phyloP scores from a whole-genome alignment of 441 rosid genomes.

The Rhodomyrtus psidioides region DNA sequence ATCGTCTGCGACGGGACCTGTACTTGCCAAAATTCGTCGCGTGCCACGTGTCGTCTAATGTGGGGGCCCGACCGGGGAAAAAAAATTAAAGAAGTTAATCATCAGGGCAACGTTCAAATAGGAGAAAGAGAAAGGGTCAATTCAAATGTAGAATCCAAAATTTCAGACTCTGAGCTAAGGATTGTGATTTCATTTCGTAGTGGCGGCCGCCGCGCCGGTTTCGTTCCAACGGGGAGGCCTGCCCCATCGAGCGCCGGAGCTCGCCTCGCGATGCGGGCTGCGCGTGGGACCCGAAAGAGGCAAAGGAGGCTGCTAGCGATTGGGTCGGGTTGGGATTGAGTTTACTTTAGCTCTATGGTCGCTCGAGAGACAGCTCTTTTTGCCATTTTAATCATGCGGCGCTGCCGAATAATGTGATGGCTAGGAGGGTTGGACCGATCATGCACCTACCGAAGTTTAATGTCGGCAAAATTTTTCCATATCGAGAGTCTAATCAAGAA shows the following conservation, averaged over 20 bases:
- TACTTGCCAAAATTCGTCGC: not conserved
- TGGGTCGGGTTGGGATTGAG: not conserved
- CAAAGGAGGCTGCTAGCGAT: not conserved
- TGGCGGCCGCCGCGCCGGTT: too few species aligned
- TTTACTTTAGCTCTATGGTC: not conserved
- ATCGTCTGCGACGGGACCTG: not conserved
- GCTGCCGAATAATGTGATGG: not conserved
- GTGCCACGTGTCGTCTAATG: not conserved
- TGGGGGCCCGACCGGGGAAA: not conserved
- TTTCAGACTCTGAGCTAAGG: not conserved
- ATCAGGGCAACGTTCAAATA: not conserved
- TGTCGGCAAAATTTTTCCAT: too few species aligned
- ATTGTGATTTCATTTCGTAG: not conserved
- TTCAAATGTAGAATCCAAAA: not conserved
- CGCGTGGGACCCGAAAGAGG: too few species aligned
- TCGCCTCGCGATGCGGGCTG: not conserved
- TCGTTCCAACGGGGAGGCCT: not conserved
- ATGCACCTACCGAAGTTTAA: too few species aligned
- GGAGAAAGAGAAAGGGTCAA: not conserved
- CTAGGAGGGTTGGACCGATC: too few species aligned
- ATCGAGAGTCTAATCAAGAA: not conserved
- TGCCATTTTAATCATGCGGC: not conserved
- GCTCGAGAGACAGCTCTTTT: not conserved
- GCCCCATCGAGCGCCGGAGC: not conserved
- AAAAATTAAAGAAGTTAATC: too few species aligned